Percentiles rank a stretch among this genome's conserved stretches.
Conservation (phyloP, 306 rosid genomes). For the Sicyos baderoa region DNA sequence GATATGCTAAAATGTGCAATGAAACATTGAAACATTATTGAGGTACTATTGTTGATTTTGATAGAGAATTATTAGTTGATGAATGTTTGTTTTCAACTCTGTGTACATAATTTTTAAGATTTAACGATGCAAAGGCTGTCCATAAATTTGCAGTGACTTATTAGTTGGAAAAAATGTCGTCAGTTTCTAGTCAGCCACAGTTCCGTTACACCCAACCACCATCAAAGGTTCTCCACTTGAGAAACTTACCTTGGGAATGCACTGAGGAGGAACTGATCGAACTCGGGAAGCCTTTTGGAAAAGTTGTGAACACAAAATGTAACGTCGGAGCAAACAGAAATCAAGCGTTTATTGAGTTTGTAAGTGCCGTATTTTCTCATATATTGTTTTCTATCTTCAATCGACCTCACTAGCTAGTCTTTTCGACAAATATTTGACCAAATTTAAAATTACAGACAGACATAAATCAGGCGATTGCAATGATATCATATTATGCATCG, state of each 20-base stretch:
- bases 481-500: constrained; percentile 97
- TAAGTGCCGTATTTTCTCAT: constrained; percentile 33
- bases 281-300: constrained; percentile 98
- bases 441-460: constrained; percentile 53
- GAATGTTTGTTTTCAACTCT: neutral
- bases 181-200: constrained; percentile 93
- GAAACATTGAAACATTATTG: neutral
- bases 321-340: constrained; percentile 95
- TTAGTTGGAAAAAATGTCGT: constrained; percentile 47
- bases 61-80: neutral
- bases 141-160: constrained; percentile 17
- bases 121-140: constrained; percentile 7
- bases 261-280: constrained; percentile 88
- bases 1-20: neutral
- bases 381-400: neutral
- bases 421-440: constrained; percentile 16
- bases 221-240: constrained; percentile 92
- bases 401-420: neutral
- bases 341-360: constrained; percentile 98
- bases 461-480: constrained; percentile 94
- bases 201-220: constrained; percentile 98
- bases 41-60: neutral
- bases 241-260: constrained; percentile 99
- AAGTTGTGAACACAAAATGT: constrained; percentile 99
- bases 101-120: neutral